Base-by-base conservation (phyloP, 1,139 yeast species). In the Pichia sp. region DNA sequence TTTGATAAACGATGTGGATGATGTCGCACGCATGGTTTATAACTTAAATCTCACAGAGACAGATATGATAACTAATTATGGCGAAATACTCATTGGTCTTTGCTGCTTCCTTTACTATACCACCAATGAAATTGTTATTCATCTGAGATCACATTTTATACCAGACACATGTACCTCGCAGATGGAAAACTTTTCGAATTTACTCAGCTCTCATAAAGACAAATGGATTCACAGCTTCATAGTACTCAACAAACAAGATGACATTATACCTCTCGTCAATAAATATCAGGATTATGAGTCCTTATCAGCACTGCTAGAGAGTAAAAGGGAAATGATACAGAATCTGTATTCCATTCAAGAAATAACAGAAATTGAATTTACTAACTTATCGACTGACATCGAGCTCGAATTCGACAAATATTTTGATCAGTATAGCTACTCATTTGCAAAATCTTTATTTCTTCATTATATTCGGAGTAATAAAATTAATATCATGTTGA, bases 381-480 rank as follows among this genome's bases (percentile, higher is more conserved):
- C 49, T 9, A 44, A 46, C 40, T 26, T 43, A 10, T 40, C 42
- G 7, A 69, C 77, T 56, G 74, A 70, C 22, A 30, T 60, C 23
- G 55, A 58, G 12, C 8, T 42, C 7, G 72, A 72, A 51, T 80
- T 85, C 55, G 73, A 73, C 34, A 68, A 70, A 41, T 87, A 79
- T 64, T 80, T 89, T 62, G 76, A 77, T 23, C 73, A 73, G 46
- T 87, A 79, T 67, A 87, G 84, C 1, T 85, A 84, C 60, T 74
- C 69, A 1, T 90, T 90, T 74, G 95, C 96, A 0, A 66, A 74
- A 9, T 76, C 79, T 1, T 72, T 89, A 39, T 90, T 83, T 66
- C 76, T 76, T 44, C 78, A 79, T 66, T 85, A 82, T 58, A 71
- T 86, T 22, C 71, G 74, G 44, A 66, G 75, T 3, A 81, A 80